Conservation (phyloP, 2,329 filamentous ascomycete genomes). For the Curvularia sp. region DNA sequence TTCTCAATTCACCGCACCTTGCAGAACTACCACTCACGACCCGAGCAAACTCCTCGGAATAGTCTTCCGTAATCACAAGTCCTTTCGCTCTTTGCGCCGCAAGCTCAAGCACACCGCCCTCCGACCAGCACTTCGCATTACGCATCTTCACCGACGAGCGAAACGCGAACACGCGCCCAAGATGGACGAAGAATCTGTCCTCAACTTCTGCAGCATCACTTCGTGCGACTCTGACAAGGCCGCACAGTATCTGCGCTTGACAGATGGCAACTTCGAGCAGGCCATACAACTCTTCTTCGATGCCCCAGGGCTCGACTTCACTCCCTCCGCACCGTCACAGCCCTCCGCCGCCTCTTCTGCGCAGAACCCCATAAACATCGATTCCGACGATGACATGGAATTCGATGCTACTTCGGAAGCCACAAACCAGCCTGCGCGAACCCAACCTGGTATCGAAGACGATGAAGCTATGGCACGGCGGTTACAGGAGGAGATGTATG, state of each 20-base stretch:
- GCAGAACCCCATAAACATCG: slow-evolving; percentile 72
- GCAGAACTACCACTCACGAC: neutral
- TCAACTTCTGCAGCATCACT: slow-evolving; percentile 82
- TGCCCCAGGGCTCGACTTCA: slow-evolving; percentile 74
- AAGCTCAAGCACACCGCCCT: neutral
- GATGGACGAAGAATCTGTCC: slow-evolving; percentile 65
- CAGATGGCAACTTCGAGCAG: slow-evolving; percentile 82
- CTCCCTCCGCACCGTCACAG: slow-evolving; percentile 46
- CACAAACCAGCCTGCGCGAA: slow-evolving; percentile 29
- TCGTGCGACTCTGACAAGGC: slow-evolving; percentile 76
- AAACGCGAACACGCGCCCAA: slow-evolving; percentile 10
- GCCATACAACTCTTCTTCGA: slow-evolving; percentile 92
- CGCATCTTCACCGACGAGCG: neutral
- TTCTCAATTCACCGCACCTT: slow-evolving; percentile 3
- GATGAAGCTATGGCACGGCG: slow-evolving; percentile 92
- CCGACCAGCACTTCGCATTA: neutral
- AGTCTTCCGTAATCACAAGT: slow-evolving; percentile 5
- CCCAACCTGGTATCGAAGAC: slow-evolving; percentile 68
- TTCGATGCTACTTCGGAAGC: slow-evolving; percentile 50
- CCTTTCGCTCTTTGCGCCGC: neutral
- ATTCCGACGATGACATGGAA: slow-evolving; percentile 74
- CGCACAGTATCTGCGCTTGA: slow-evolving; percentile 80
- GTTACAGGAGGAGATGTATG: slow-evolving; percentile 90
- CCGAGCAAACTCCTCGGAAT: slow-evolving; percentile 1
- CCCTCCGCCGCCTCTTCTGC: slow-evolving; percentile 49